Evolutionary conservation across 257 asterid species (phyloP).

Genomic region (Gynochthodes officinalis): DNA sequence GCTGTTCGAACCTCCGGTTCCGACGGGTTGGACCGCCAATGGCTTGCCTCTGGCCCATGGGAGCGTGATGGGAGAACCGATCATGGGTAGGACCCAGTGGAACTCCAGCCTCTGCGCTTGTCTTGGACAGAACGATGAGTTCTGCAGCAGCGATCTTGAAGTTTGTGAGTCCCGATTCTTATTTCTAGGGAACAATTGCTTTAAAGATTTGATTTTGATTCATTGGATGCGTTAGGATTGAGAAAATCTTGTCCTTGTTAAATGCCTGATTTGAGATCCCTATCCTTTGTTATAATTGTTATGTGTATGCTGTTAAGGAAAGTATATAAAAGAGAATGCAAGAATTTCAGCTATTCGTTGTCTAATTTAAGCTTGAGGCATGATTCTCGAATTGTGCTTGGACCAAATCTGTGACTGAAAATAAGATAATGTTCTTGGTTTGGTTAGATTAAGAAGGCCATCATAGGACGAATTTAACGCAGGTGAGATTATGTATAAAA

Average conservation of each 20-base stretch:
- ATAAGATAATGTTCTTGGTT: background rate
- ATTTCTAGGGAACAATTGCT: too few species aligned
- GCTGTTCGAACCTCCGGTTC: conserved; percentile 21
- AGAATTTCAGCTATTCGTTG: background rate
- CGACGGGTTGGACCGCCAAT: conserved; percentile 71
- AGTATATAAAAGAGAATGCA: background rate
- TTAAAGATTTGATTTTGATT: conserved; percentile 12
- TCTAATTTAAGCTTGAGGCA: background rate
- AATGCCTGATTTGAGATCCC: background rate
- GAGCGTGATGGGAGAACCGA: conserved; percentile 41
- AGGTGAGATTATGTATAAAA: background rate
- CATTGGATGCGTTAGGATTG: background rate
- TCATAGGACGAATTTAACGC: background rate
- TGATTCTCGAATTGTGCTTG: background rate
- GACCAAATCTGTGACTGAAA: background rate
- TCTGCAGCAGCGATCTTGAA: conserved; percentile 56
- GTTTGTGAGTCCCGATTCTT: conserved; percentile 35
- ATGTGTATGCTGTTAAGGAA: background rate
- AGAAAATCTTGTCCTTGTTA: background rate
- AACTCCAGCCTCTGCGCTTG: conserved; percentile 41
- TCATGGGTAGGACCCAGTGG: conserved; percentile 37
- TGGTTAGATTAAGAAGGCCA: background rate
- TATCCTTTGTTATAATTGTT: background rate
- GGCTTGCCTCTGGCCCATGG: conserved; percentile 54
- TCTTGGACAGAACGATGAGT: conserved; percentile 42